Percentiles rank a stretch among this genome's conserved stretches.
These are phyloP conservation scores for Populus hybrid DNA, from an alignment of 441 rosid species.

Conservation along the genomic window DNA sequence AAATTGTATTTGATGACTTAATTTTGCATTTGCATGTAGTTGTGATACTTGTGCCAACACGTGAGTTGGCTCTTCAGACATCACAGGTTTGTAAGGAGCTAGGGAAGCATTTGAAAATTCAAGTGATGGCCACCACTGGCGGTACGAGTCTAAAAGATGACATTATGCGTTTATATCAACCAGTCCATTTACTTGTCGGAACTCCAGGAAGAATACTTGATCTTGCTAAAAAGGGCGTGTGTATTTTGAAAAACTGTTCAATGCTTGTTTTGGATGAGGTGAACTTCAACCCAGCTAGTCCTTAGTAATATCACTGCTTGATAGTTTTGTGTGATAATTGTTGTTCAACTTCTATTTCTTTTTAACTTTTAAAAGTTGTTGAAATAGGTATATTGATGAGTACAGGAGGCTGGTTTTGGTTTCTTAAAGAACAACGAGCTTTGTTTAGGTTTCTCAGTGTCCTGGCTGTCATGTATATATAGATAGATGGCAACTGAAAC, in stretches of 20 bases:
- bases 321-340: not conserved
- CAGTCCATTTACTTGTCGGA: constrained; percentile 93
- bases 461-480: not conserved
- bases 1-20: not conserved
- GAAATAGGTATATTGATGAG: not conserved
- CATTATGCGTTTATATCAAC: constrained; percentile 96
- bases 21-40: constrained; percentile 39
- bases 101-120: constrained; percentile 89
- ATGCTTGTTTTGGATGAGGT: constrained; percentile 99
- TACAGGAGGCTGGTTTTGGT: not conserved
- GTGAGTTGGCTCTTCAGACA: constrained; percentile 96
- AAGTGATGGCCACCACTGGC: constrained; percentile 98
- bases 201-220: constrained; percentile 97
- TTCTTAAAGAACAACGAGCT: not conserved
- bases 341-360: not conserved
- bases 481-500: not conserved
- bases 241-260: constrained; percentile 87
- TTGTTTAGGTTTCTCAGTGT: not conserved
- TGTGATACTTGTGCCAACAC: constrained; percentile 94
- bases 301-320: not conserved
- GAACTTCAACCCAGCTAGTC: not conserved
- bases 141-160: constrained; percentile 99
- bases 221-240: constrained; percentile 90
- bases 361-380: not conserved
- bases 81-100: constrained; percentile 99